Evolutionary conservation across 1,139 yeast genomes (phyloP), one percentile per base, ranked within the genome.

Genomic region (Suhomyces panamericanus): DNA sequence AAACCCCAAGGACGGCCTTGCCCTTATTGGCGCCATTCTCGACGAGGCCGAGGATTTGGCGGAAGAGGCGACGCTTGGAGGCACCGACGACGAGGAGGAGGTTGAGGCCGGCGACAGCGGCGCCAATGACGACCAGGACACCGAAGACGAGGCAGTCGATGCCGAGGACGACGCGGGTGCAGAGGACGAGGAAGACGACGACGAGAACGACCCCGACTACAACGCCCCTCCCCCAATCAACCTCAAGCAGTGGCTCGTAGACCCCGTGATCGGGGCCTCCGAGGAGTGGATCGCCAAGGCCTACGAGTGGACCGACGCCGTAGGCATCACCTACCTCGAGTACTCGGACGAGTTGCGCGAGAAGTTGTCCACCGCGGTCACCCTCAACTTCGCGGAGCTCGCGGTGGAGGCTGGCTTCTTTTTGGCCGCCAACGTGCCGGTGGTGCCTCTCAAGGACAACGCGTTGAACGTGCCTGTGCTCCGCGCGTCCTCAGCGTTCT

Each of bases 271-370:
- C 40, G 67, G 64, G 32, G 49, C 56, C 35, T 57, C 58, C 34
- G 78, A 72, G 55, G 47, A 47, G 24, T 50, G 60, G 30, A 53
- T 60, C 49, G 58, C 63, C 40, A 60, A 62, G 49, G 49, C 70
- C 20, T 61, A 65, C 53, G 71, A 67, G 39, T 58, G 66, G 48
- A 66, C 77, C 44, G 77, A 74, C 54, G 49, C 51, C 10, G 58
- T 73, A 42, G 73, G 74, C 24, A 70, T 73, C 49, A 73, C 75
- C 43, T 57, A 72, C 43, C 60, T 67, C 42, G 74, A 70, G 43
- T 64, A 62, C 53, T 75, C 71, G 52, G 74, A 73, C 46, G 72
- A 67, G 46, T 62, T 78, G 49, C 70, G 83, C 62, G 81, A 78
- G 45, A 65, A 65, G 41, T 67, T 79, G 52, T 73, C 80, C 43